These are phyloP conservation scores for Fraxinus xanthoxyloides DNA, from an alignment of 305 asterid genomes.

Conservation along the genomic window DNA sequence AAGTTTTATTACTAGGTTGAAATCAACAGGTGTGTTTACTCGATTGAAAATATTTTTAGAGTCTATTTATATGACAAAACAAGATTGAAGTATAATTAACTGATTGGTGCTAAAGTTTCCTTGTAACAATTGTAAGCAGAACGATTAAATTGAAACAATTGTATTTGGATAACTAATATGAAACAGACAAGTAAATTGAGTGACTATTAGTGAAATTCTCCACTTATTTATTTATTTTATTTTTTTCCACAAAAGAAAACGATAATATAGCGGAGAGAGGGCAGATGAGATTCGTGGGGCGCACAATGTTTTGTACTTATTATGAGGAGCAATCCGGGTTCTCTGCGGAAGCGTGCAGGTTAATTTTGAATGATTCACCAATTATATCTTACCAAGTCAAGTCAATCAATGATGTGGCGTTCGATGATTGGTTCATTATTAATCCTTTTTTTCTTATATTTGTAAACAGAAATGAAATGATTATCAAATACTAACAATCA, in stretches of 20 bases:
- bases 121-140: neutral
- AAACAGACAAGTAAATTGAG: neutral
- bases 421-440: neutral
- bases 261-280: neutral
- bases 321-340: neutral
- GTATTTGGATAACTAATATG: neutral
- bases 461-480: neutral
- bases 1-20: neutral
- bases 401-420: neutral
- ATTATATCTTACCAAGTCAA: constrained; percentile 6
- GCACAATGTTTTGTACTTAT: constrained; percentile 13
- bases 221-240: neutral
- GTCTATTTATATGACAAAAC: neutral
- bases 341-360: neutral
- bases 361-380: neutral
- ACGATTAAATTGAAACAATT: neutral
- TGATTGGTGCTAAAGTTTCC: neutral
- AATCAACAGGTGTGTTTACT: neutral
- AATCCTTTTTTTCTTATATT: neutral
- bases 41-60: neutral
- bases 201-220: neutral
- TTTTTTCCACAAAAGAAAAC: neutral
- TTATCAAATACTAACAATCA: neutral
- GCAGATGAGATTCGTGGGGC: constrained; percentile 35
- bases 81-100: neutral